Evolutionary conservation across 345 rosid genomes (phyloP), one percentile per base, ranked within the genome.

Genomic region (Euphorbia tirucalli): DNA sequence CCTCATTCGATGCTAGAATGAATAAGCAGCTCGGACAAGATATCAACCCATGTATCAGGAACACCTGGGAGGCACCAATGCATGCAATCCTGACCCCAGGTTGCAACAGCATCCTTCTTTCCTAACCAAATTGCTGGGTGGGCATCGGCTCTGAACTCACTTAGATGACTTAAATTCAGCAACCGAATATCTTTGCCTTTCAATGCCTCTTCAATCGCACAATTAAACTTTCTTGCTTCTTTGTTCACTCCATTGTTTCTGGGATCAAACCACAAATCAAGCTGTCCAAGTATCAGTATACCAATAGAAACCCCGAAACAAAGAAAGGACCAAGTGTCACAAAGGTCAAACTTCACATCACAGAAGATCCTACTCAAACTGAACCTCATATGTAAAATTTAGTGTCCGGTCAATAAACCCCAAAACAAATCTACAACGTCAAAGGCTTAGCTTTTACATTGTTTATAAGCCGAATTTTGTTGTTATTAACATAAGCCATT

Each of bases 31-130:
- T 89, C 83, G 1, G 91, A 79, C 72, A 90, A 81, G 44, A 95
- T 87, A 81, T 95, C 92, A 5, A 80, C 98, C 99, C 98, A 92
- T 41, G 97, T 92, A 66, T 90, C 99, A 0, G 99, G 99, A 39
- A 95, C 83, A 61, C 99, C 98, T 0, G 99, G 97, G 24, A 95
- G 83, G 89, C 99, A 95, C 99, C 99, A 95, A 57, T 95, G 99
- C 99, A 95, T 84, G 86, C 99, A 95, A 79, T 95, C 99, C 77
- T 95, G 97, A 71, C 98, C 96, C 97, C 98, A 92, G 44, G 79
- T 75, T 3, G 88, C 90, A 32, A 95, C 97, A 0, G 98, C 97
- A 39, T 84, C 94, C 75, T 89, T 90, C 86, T 95, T 89, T 69
- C 99, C 99, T 63, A 92, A 67, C 98, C 99, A 92, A 55, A 89